Evolutionary conservation across 73 alveolate genomes (phyloP), one percentile per base, ranked within the genome.

Genomic region (Paramecium bursaria): DNA sequence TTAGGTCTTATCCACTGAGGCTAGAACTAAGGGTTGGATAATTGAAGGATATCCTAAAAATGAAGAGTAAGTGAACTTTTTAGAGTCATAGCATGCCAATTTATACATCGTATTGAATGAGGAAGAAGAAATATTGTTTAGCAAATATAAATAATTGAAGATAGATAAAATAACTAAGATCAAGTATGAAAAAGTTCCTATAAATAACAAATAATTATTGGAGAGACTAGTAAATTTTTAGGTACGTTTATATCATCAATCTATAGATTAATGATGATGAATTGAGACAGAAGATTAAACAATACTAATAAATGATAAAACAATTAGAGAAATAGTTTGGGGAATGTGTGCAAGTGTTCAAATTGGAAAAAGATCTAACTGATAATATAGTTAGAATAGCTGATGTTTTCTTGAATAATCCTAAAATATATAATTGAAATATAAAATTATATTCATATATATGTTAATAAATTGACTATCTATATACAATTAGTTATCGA

Each of bases 351-450:
- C 26, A 79, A 44, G 48, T 48, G 13, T 79, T 53, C 51, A 79
- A 79, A 79, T 46, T 79, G 44, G 76, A 79, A 39, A 35, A 53
- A 14, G 89, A 79, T 55, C 21, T 47, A 3, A 79, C 53, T 3
- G 89, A 79, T 35, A 79, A 79, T 44, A 79, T 79, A 25, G 46
- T 79, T 35, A 79, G 57, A 54, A 44, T 73, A 23, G 73, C 76
- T 14, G 89, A 79, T 79, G 89, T 79, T 23, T 79, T 79, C 30
- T 55, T 79, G 50, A 79, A 79, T 54, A 79, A 79, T 29, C 89
- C 89, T 35, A 54, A 79, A 53, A 79, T 79, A n/a, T 79, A 79
- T 79, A 53, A 61, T 79, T 79, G 89, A 79, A 29, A 33, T 14
- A 53, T 26, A 49, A 67, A 54, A 54, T 10, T n/a, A n/a, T n/a